Conservation (phyloP, 352 stramenopile genomes). For the Pilasporangium apinafurcum region DNA sequence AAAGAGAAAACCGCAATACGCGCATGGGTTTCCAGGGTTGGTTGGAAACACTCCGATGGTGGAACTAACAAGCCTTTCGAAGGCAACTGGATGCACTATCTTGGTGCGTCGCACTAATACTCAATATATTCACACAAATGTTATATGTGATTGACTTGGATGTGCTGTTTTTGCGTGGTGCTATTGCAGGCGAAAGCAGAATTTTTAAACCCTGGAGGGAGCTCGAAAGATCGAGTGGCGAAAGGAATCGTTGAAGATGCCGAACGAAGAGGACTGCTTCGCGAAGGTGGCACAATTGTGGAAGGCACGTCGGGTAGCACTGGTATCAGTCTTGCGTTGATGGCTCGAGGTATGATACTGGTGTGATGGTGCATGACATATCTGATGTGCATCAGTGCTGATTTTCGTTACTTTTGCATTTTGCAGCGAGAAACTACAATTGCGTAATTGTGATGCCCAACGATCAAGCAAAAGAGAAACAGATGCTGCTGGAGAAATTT, state of each 20-base stretch:
- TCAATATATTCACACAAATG: background rate
- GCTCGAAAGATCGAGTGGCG: constrained; percentile 96
- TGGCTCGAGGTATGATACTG: constrained; percentile 64
- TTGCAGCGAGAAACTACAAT: constrained; percentile 86
- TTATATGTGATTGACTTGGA: background rate
- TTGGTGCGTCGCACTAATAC: constrained; percentile 35
- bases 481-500: constrained; percentile 69
- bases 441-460: constrained; percentile 98
- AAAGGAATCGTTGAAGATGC: constrained; percentile 93
- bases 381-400: background rate
- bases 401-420: background rate
- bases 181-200: constrained; percentile 88
- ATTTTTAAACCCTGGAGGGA: constrained; percentile 96
- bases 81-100: constrained; percentile 87
- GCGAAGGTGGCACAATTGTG: constrained; percentile 90
- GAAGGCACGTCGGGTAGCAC: constrained; percentile 98
- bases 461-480: constrained; percentile 94
- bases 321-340: constrained; percentile 94
- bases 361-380: background rate
- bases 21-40: constrained; percentile 76
- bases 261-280: constrained; percentile 85
- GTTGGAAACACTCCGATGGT: constrained; percentile 93
- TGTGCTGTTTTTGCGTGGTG: background rate
- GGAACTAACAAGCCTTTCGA: constrained; percentile 85
- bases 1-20: constrained; percentile 9